Percentiles rank a stretch among this genome's conserved stretches.
Evolutionary conservation across 2,329 filamentous ascomycete species (phyloP).

Genomic region (Penicillium olsonii): DNA sequence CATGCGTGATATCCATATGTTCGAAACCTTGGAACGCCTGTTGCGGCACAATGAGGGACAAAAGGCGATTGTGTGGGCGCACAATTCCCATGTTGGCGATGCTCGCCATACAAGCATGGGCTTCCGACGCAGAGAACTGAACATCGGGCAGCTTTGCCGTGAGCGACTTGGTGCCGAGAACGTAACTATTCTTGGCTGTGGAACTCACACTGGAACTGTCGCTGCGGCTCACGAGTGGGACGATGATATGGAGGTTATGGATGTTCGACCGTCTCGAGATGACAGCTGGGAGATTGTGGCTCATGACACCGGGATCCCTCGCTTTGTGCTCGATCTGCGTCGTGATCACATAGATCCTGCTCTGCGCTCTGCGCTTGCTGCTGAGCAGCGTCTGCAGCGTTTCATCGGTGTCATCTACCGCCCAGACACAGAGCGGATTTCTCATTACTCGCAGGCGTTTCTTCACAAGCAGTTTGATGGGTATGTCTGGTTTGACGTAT

Average conservation of each 20-base stretch:
- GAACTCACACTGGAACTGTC: constrained; percentile 54
- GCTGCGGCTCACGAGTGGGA: constrained; percentile 56
- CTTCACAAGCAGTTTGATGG: constrained; percentile 54
- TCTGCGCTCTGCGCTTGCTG: constrained; percentile 39
- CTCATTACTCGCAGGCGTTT: constrained; percentile 51
- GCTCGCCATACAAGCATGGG: constrained; percentile 56
- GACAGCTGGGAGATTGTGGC: constrained; percentile 54
- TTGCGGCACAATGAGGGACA: constrained; percentile 42
- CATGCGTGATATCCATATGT: constrained; percentile 56
- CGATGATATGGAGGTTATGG: constrained; percentile 53
- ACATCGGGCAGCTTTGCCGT: constrained; percentile 57
- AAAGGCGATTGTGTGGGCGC: constrained; percentile 57
- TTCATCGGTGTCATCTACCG: constrained; percentile 58
- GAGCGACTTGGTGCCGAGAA: constrained; percentile 45
- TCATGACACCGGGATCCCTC: constrained; percentile 48
- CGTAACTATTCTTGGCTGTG: constrained; percentile 50
- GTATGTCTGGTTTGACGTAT: constrained; percentile 54
- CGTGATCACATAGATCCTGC: constrained; percentile 35
- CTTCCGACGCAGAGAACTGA: constrained; percentile 46
- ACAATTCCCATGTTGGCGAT: constrained; percentile 57
- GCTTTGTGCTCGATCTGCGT: constrained; percentile 52
- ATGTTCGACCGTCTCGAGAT: constrained; percentile 46
- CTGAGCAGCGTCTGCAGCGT: constrained; percentile 47
- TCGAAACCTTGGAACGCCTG: constrained; percentile 49
- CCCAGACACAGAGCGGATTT: constrained; percentile 51